Conservation (phyloP, 768 basidiomycete genomes). For the Psilocybe sp. region DNA sequence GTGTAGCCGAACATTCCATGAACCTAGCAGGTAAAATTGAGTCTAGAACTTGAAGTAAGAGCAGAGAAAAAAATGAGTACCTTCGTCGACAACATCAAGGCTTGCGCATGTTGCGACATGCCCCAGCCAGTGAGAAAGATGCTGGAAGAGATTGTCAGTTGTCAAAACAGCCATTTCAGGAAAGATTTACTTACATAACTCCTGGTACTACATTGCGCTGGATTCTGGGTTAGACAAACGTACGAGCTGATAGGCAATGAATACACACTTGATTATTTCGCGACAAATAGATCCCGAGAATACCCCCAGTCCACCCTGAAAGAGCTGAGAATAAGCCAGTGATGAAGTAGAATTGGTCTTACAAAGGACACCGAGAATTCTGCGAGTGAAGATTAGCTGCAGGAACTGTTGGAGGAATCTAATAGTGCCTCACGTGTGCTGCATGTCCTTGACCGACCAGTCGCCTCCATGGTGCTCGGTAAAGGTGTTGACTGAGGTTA, state of each 20-base stretch:
- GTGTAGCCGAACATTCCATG: constrained; percentile 84
- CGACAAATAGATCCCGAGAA: constrained; percentile 82
- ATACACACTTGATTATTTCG: constrained; percentile 67
- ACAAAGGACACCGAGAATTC: constrained; percentile 75
- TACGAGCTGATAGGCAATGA: background rate
- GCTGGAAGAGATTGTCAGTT: constrained; percentile 32
- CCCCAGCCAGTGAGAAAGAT: constrained; percentile 93
- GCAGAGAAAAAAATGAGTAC: constrained; percentile 30
- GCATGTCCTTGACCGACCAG: constrained; percentile 94
- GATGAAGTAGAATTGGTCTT: constrained; percentile 19
- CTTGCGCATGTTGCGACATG: constrained; percentile 88
- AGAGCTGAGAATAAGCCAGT: constrained; percentile 2
- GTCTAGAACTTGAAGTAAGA: background rate
- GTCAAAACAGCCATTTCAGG: background rate
- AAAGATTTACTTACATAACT: constrained; percentile 54
- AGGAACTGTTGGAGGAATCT: background rate
- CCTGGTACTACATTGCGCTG: constrained; percentile 80
- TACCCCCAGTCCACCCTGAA: constrained; percentile 88
- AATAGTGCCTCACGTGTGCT: constrained; percentile 69
- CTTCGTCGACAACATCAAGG: constrained; percentile 79
- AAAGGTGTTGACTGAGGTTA: constrained; percentile 78
- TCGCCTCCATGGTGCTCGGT: constrained; percentile 80
- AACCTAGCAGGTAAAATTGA: constrained; percentile 42
- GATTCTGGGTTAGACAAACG: constrained; percentile 1
- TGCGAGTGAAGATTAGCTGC: constrained; percentile 20